Base-by-base conservation (phyloP, 495 filamentous ascomycete species). In the Achaetomiella virescens region DNA sequence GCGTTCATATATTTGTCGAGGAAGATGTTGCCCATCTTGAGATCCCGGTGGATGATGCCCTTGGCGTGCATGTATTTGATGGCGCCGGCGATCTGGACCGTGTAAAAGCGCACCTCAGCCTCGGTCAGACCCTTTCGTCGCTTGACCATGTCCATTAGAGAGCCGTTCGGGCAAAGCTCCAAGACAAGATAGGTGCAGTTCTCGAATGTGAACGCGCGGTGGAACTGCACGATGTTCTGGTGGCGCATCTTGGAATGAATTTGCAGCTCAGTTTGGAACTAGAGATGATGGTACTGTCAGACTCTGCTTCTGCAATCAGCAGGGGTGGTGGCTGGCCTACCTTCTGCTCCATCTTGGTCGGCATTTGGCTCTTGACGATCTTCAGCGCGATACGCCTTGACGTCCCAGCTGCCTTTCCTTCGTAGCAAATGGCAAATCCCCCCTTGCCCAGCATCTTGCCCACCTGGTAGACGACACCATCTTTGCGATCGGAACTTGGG, bases 11-110 rank as follows among this genome's bases (percentile, higher is more conserved):
- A 79, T 36, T 83, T 82, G 69, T 99, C 95, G 45, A 99, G 78
- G 60, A 99, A 99, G 60, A 99, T 82, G 63, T 99, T 97, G 12
- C 93, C 95, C 78, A 96, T 96, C 69, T 99, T 99, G 48, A 99
- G 70, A 70, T 99, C 95, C 37, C 95, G 84, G 71, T 99, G 95
- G 33, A 97, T 95, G 31, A 99, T 91, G 45, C 90, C 90, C 63
- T 92, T 85, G 57, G 85, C 82, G 70, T 99, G 95, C 68, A 99
- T 85, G 64, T 97, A 99, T 67, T 97, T 97, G 64, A 99, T 87
- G 18, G 91, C 95, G 22, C 95, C 92, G 53, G 91, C 85, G 31
- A 96, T 88, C 72, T 99, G 95, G 38, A 99, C 84, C 58, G 91
- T 85, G 67, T 91, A 92, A 50, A 90, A 89, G 54, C 95, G 80